A percentile compares a stretch with the other conserved stretches of the same genome.
These are phyloP conservation scores for Lactarius sp. DNA, from an alignment of 768 basidiomycete genomes.

Conservation along the genomic window DNA sequence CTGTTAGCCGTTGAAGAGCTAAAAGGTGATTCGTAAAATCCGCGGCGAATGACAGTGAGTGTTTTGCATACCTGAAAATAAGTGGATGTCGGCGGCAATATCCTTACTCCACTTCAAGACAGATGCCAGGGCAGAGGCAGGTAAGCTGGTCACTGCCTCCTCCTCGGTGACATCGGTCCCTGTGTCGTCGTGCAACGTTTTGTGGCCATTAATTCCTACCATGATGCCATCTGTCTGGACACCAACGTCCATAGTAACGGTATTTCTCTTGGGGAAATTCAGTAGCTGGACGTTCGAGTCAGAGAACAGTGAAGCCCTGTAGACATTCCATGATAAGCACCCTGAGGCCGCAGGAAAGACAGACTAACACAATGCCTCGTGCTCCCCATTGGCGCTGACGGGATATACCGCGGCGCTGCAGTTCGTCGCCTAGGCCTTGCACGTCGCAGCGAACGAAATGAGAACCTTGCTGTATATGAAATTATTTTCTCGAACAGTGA, in stretches of 20 bases:
- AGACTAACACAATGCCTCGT: conserved; percentile 59
- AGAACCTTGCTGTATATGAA: conserved; percentile 51
- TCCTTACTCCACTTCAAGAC: conserved; percentile 73
- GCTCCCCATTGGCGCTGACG: conserved; percentile 71
- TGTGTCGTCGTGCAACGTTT: conserved; percentile 31
- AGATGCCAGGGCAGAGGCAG: conserved; percentile 57
- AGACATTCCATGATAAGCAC: not conserved
- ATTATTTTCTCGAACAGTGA: not conserved
- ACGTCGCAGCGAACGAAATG: conserved; percentile 64
- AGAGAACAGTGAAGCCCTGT: conserved; percentile 48
- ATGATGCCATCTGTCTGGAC: conserved; percentile 49
- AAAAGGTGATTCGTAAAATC: conserved; percentile 23
- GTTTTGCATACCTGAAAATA: conserved; percentile 48
- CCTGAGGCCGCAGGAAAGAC: conserved; percentile 1
- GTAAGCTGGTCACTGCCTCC: conserved; percentile 50
- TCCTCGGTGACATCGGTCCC: conserved; percentile 42
- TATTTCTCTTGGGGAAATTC: conserved; percentile 47
- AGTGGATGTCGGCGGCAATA: conserved; percentile 67
- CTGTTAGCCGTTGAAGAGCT: conserved; percentile 63
- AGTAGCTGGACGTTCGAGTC: conserved; percentile 43
- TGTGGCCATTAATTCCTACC: conserved; percentile 33
- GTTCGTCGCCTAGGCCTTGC: conserved; percentile 59
- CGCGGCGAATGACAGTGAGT: conserved; percentile 5
- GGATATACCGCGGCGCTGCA: conserved; percentile 61
- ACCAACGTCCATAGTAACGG: conserved; percentile 56